These are phyloP conservation scores for Prunus padus DNA, from an alignment of 306 rosid species.

Conservation along the genomic window DNA sequence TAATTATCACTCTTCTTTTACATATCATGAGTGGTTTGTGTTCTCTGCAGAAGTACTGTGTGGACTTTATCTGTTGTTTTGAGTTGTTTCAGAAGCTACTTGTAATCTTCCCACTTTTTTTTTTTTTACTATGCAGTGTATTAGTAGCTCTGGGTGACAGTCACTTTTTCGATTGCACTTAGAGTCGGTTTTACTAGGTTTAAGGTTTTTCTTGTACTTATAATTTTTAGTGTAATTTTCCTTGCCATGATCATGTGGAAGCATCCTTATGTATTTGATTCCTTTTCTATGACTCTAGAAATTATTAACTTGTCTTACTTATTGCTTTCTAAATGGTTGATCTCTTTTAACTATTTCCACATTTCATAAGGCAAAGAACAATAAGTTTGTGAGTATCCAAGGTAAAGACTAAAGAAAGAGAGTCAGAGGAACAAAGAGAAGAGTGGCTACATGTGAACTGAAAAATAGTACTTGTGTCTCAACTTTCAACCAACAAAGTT, in stretches of 20 bases:
- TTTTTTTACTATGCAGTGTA: constrained; percentile 6
- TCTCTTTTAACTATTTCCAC: neutral
- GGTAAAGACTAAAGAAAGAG: constrained; percentile 17
- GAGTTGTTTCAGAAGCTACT: constrained; percentile 7
- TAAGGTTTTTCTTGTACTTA: constrained; percentile 30
- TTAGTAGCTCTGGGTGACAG: constrained; percentile 31
- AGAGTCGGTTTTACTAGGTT: constrained; percentile 29
- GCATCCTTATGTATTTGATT: constrained; percentile 4
- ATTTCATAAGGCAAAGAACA: constrained; percentile 9
- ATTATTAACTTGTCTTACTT: neutral
- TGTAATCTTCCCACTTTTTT: constrained; percentile 6
- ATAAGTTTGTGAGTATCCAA: constrained; percentile 18
- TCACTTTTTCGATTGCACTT: constrained; percentile 61
- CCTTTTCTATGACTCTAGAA: neutral
- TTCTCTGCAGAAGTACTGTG: constrained; percentile 16
- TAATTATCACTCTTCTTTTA: constrained; percentile 17
- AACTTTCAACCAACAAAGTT: constrained; percentile 33
- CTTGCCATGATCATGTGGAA: neutral
- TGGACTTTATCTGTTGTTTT: constrained; percentile 6
- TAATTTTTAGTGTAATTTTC: neutral
- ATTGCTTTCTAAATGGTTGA: constrained; percentile 10
- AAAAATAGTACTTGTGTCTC: constrained; percentile 13
- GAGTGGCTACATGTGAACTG: constrained; percentile 28
- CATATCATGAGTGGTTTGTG: constrained; percentile 21
- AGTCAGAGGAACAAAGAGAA: neutral